Evolutionary conservation across 768 basidiomycete species (phyloP), one percentile per base, ranked within the genome.

Genomic region (Pleurotus tuoliensis): DNA sequence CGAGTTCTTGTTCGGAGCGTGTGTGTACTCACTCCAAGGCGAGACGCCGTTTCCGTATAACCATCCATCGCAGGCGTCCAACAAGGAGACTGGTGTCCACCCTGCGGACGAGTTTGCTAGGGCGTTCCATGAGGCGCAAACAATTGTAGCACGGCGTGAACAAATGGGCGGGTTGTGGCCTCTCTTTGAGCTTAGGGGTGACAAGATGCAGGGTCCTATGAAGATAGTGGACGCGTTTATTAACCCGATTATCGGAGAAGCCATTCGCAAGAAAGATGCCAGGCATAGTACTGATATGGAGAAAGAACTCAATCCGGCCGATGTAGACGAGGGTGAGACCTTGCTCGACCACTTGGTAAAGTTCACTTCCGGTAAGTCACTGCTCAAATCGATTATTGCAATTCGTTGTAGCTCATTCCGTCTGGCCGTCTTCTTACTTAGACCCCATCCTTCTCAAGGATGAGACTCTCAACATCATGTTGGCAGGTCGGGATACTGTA

Each of bases 1-100:
- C 2, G 77, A 81, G 55, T 83, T 81, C 59, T 66, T 83, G 45
- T 82, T 82, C 54, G 81, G 77, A 4, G 62, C 67, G 38, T 71
- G 73, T 37, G 69, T 81, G 2, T 45, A 77, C 62, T 73, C 72
- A 34, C 68, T 82, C 13, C 56, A 62, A 11, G 67, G 62, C 1
- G 60, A 59, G 3, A 66, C 81, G 3, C 75, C 75, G 1, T 75
- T 73, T 58, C 76, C 80, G 3, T 61, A 69, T 55, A 38, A 58
- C 20, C 30, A 54, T 67, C 1, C 41, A 61, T 2, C 16, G 27
- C 15, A 51, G 24, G 55, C 50, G 7, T 20, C 11, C 15, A 9
- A 27, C 22, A 9, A n/a, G 34, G 20, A 18, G 20, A 11, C 30
- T 40, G 16, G 15, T 9, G 13, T n/a, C 18, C 30, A 34, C 9